A percentile compares a stretch with the other conserved stretches of the same genome.
Evolutionary conservation across 305 asterid species (phyloP).

Genomic region (Euphrasia arctica): DNA sequence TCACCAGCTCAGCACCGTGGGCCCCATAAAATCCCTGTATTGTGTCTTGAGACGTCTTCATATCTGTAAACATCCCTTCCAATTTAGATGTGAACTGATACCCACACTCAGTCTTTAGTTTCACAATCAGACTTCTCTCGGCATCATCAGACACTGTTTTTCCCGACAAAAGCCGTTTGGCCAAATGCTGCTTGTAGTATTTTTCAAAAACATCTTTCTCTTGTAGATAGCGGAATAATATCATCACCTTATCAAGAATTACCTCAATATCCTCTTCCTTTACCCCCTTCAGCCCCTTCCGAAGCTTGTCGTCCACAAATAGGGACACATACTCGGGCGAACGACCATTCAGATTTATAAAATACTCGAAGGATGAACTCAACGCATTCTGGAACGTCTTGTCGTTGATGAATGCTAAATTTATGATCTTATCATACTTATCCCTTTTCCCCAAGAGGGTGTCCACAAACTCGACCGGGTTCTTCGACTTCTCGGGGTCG

Average conservation of each 20-base stretch:
- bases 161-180: constrained; percentile 49
- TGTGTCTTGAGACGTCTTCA: constrained; percentile 56
- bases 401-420: constrained; percentile 42
- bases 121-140: constrained; percentile 52
- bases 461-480: constrained; percentile 52
- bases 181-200: constrained; percentile 56
- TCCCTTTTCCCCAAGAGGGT: constrained; percentile 41
- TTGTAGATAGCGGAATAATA: constrained; percentile 52
- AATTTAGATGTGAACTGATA: constrained; percentile 55
- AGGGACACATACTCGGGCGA: constrained; percentile 52
- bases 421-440: constrained; percentile 46
- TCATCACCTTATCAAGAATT: constrained; percentile 56
- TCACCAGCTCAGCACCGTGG: constrained; percentile 32
- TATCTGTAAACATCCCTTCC: constrained; percentile 62
- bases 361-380: constrained; percentile 50
- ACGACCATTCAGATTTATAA: constrained; percentile 48
- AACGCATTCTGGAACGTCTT: constrained; percentile 53
- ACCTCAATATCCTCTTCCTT: constrained; percentile 52
- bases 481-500: constrained; percentile 48
- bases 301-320: constrained; percentile 50
- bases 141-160: constrained; percentile 52
- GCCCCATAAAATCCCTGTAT: constrained; percentile 46
- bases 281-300: constrained; percentile 51
- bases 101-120: constrained; percentile 58
- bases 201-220: constrained; percentile 61